A percentile compares a stretch with the other conserved stretches of the same genome.
Evolutionary conservation across 352 stramenopile genomes (phyloP).

Genomic region (Phytophthora megakarya): DNA sequence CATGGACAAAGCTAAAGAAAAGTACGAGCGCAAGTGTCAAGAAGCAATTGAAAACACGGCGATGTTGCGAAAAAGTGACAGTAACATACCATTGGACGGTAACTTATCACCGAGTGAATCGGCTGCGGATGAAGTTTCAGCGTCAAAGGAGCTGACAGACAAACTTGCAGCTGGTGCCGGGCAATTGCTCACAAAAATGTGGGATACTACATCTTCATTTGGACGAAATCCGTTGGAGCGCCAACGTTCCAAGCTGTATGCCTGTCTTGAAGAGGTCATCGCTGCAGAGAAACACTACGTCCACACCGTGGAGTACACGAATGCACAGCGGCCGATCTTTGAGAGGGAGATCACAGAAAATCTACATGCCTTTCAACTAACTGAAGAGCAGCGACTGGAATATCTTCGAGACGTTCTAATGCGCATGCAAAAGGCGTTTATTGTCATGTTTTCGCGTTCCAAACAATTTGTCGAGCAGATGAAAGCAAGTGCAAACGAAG

Average conservation of each 20-base stretch:
- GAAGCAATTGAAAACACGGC: slow-evolving; percentile 65
- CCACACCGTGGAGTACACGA: slow-evolving; percentile 68
- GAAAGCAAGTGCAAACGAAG: slow-evolving; percentile 49
- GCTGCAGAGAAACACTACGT: slow-evolving; percentile 70
- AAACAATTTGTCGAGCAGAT: slow-evolving; percentile 55
- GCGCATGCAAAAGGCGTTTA: slow-evolving; percentile 65
- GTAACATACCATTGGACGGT: background rate
- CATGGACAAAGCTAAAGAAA: slow-evolving; percentile 74
- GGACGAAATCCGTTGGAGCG: slow-evolving; percentile 65
- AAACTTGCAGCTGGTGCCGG: slow-evolving; percentile 60
- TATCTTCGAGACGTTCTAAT: slow-evolving; percentile 80
- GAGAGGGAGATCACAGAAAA: slow-evolving; percentile 82
- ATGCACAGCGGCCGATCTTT: slow-evolving; percentile 64
- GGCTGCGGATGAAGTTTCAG: slow-evolving; percentile 29
- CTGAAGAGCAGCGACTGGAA: slow-evolving; percentile 81
- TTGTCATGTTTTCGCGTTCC: slow-evolving; percentile 50
- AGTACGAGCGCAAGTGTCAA: slow-evolving; percentile 76
- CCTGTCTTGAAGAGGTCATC: slow-evolving; percentile 71
- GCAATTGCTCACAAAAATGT: slow-evolving; percentile 83
- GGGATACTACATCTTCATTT: slow-evolving; percentile 75
- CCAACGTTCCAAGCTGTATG: slow-evolving; percentile 65
- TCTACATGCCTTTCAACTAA: slow-evolving; percentile 78
- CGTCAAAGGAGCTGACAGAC: slow-evolving; percentile 63
- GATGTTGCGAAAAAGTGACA: slow-evolving; percentile 40
- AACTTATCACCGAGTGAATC: slow-evolving; percentile 16